phyloP scores from a whole-genome alignment of 106 monocot species.

The Ottelia alismoides region DNA sequence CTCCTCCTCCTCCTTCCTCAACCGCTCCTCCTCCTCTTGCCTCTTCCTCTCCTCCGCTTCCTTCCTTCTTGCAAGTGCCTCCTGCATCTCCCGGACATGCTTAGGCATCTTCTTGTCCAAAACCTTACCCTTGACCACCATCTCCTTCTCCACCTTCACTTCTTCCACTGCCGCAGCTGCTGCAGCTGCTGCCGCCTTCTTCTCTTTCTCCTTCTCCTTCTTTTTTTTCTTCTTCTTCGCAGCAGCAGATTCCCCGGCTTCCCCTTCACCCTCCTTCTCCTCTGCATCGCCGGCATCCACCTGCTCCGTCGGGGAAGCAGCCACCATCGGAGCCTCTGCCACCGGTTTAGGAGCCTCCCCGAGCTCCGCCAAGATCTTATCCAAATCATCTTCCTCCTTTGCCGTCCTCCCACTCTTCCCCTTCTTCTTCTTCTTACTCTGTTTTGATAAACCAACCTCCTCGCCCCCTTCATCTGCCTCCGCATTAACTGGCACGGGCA shows the following conservation, averaged over 20 bases:
- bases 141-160: constrained; percentile 37
- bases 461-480: background rate
- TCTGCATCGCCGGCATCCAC: constrained; percentile 16
- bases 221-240: constrained; percentile 85
- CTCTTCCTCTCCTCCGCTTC: constrained; percentile 77
- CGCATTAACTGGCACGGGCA: constrained; percentile 7
- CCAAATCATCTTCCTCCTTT: constrained; percentile 60
- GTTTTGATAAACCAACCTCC: too few relatives aligned
- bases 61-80: constrained; percentile 59
- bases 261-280: constrained; percentile 30
- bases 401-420: constrained; percentile 54
- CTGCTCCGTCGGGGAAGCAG: background rate
- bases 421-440: constrained; percentile 49
- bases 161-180: constrained; percentile 6
- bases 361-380: constrained; percentile 48
- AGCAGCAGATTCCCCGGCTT: constrained; percentile 40
- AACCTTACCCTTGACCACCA: constrained; percentile 33
- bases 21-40: constrained; percentile 80
- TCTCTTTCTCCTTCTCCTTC: constrained; percentile 65
- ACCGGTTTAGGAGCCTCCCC: constrained; percentile 25
- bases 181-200: constrained; percentile 20
- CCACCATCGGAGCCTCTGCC: background rate
- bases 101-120: constrained; percentile 60
- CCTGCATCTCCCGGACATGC: constrained; percentile 85
- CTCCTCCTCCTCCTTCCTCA: constrained; percentile 79